A percentile compares a stretch with the other conserved stretches of the same genome.
Evolutionary conservation across 176 grass and related monocot species (phyloP).

Genomic region (Aegilops bicornis): DNA sequence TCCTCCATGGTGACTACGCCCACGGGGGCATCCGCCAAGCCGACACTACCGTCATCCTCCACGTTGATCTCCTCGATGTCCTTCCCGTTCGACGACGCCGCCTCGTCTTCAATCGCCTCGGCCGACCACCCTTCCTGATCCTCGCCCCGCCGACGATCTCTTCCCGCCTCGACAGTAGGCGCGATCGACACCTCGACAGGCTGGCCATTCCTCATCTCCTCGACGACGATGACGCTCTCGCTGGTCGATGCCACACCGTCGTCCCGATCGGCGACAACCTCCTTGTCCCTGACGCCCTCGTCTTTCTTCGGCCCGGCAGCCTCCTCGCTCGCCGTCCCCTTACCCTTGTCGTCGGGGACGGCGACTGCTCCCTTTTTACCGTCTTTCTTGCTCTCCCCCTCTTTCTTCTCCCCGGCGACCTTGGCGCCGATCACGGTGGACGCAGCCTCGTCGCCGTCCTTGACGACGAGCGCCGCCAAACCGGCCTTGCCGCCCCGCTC

Average conservation of each 20-base stretch:
- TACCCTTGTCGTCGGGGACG: not conserved
- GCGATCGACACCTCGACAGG: not conserved
- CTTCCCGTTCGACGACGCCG: not conserved
- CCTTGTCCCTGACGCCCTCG: constrained; percentile 27
- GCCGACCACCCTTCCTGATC: constrained; percentile 3
- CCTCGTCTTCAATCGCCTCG: constrained; percentile 16
- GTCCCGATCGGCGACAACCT: not conserved
- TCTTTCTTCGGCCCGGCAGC: not conserved
- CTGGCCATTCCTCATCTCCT: constrained; percentile 4
- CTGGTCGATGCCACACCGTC: not conserved
- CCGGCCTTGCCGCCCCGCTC: not conserved
- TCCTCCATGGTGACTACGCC: constrained; percentile 3
- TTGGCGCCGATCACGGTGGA: not conserved
- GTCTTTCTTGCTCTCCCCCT: constrained; percentile 17
- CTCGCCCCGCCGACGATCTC: not conserved
- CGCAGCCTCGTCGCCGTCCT: not conserved
- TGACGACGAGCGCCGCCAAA: not conserved
- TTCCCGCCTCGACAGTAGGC: not conserved
- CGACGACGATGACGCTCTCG: not conserved
- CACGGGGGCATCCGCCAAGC: not conserved
- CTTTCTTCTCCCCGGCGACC: constrained; percentile 18
- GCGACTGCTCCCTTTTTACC: not conserved
- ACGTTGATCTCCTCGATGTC: constrained; percentile 26
- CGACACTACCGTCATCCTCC: constrained; percentile 11
- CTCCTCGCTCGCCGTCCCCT: constrained; percentile 6